Conservation (phyloP, 2,329 filamentous ascomycete species). For the Pezicula rhizophila region DNA sequence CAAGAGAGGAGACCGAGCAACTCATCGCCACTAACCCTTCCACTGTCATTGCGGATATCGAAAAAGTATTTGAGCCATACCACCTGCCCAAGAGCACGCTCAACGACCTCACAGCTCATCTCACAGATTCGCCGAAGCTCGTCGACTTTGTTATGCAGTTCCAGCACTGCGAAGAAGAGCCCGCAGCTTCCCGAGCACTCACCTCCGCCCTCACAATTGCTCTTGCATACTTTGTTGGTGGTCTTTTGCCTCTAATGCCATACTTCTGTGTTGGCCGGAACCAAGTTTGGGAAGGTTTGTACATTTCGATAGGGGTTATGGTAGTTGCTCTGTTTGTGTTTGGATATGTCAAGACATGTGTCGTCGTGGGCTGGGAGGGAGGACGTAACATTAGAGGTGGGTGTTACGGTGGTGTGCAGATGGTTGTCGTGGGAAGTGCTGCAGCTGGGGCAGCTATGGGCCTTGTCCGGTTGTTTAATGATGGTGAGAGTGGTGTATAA, state of each 20-base stretch:
- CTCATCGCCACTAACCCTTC: constrained; percentile 20
- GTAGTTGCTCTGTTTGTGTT: constrained; percentile 55
- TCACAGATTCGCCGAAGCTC: constrained; percentile 25
- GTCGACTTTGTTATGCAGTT: constrained; percentile 35
- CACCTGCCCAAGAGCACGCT: constrained; percentile 24
- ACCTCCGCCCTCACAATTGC: constrained; percentile 49
- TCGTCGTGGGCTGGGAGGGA: constrained; percentile 35
- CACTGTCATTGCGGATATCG: constrained; percentile 22
- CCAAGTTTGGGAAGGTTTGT: constrained; percentile 41
- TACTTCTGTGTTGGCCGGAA: constrained; percentile 42
- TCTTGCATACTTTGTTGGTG: constrained; percentile 49
- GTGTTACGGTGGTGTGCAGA: constrained; percentile 31
- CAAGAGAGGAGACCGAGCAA: constrained; percentile 20
- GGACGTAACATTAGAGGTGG: constrained; percentile 19
- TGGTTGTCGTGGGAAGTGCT: constrained; percentile 33
- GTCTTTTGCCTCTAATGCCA: constrained; percentile 48
- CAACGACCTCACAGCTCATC: constrained; percentile 28
- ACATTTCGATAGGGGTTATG: constrained; percentile 55
- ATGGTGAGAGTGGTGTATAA: constrained; percentile 8
- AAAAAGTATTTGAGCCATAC: constrained; percentile 29
- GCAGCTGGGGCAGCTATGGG: constrained; percentile 34
- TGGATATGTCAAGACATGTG: constrained; percentile 58
- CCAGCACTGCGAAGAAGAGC: constrained; percentile 25
- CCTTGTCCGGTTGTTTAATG: constrained; percentile 27
- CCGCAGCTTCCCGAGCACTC: constrained; percentile 25